phyloP scores from a whole-genome alignment of 1,139 yeast genomes.

The Yamadazyma membranifaciens region DNA sequence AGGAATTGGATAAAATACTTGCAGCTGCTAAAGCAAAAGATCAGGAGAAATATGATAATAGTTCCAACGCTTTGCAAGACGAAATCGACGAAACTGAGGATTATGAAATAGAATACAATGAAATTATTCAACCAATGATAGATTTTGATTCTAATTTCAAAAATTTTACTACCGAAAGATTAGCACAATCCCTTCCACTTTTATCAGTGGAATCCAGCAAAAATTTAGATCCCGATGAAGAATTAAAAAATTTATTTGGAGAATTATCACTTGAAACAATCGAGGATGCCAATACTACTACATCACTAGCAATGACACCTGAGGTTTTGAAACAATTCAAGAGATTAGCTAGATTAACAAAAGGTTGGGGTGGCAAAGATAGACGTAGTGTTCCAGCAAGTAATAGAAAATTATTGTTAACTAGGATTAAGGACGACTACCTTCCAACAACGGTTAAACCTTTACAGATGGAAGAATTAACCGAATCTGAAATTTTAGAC shows the following conservation, averaged over 20 bases:
- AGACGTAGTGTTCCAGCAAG: constrained; percentile 73
- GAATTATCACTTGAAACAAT: constrained; percentile 65
- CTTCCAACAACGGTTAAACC: constrained; percentile 69
- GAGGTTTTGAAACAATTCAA: constrained; percentile 65
- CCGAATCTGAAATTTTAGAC: constrained; percentile 34
- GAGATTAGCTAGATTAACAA: constrained; percentile 56
- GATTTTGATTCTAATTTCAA: constrained; percentile 41
- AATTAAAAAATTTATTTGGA: constrained; percentile 72
- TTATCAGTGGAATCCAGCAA: constrained; percentile 46
- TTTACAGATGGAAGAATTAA: constrained; percentile 58
- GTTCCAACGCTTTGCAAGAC: constrained; percentile 6
- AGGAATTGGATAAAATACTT: constrained; percentile 41
- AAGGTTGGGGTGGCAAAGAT: constrained; percentile 86
- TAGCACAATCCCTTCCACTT: constrained; percentile 35
- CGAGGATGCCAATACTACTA: constrained; percentile 69
- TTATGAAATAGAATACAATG: constrained; percentile 30
- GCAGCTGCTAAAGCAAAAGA: constrained; percentile 36
- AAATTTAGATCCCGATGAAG: constrained; percentile 77
- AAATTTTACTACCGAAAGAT: constrained; percentile 43
- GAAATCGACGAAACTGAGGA: constrained; percentile 23
- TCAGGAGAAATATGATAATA: constrained; percentile 14
- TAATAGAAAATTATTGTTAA: constrained; percentile 60
- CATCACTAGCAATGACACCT: constrained; percentile 60
- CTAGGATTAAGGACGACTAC: constrained; percentile 81
- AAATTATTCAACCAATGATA: constrained; percentile 34